Base-by-base conservation (phyloP, 2,329 filamentous ascomycete species). In the Elsinoe perseae region DNA sequence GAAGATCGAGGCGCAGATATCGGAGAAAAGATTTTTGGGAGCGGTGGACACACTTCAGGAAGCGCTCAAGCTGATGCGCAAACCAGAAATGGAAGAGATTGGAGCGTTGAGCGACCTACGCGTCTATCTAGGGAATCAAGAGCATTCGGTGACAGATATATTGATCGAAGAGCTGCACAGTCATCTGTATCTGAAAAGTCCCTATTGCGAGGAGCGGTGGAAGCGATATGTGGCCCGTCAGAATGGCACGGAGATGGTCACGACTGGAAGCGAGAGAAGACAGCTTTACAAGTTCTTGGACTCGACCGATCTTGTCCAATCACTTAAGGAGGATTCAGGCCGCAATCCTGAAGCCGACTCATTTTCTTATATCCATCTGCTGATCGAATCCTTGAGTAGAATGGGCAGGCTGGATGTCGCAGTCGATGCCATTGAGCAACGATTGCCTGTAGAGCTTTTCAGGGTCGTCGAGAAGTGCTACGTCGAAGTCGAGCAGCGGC, bases 121-220 rank as follows among this genome's bases (percentile, higher is more conserved):
- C 57, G 84, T 84, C 64, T 97, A 97, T 66, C 82, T 98, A 57
- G 84, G 84, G 58, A 97, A 95, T 66, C 95, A 98, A 68, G 93
- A 98, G 73, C 87, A 86, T 25, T 84, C 89, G 0, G 74, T 98
- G 61, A 92, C 92, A 66, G 93, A 98, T 66, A 97, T 97, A 54
- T 70, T 98, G 56, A 84, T 97, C n/a, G 93, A 98, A 69, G 93
- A 98, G 70, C 77, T 98, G 30, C 93, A 98, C 68, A 93, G 95
- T 68, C 93, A 98, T 72, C 78, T 98, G 3, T 98, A 98, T 68
- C 82, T 98, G 36, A 97, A 97, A 69, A 97, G 92, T 2, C 93
- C 92, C 0, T 98, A 98, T 68, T 97, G 92, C 67, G 90, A 95
- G 68, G 89, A 95, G 68, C 80, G 93, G 62, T 98, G 93, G 93